Evolutionary conservation across 768 basidiomycete genomes (phyloP).

Genomic region (Baorangia bicolor): DNA sequence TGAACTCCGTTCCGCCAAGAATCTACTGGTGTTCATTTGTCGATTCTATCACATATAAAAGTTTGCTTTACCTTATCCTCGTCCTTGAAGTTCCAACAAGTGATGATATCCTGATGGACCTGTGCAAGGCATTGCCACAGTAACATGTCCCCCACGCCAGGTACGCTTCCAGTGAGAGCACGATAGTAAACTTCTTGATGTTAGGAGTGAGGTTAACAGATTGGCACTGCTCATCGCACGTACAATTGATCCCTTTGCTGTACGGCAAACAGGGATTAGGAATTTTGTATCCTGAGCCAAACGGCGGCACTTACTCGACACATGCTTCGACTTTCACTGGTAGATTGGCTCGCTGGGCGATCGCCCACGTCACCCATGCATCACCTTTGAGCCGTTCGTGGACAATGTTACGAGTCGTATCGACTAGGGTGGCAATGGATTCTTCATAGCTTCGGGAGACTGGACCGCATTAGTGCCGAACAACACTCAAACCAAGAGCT

Average conservation of each 20-base stretch:
- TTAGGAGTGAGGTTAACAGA: background rate
- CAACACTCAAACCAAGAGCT: background rate
- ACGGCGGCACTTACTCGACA: background rate
- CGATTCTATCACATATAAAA: background rate
- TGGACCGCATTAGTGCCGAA: background rate
- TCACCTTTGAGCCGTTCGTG: slow-evolving; percentile 2
- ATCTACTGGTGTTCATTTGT: background rate
- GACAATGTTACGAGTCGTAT: background rate
- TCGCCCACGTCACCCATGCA: slow-evolving; percentile 8
- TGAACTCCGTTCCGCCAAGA: background rate
- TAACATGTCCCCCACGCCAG: background rate
- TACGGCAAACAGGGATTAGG: background rate
- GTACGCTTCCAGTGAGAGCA: background rate
- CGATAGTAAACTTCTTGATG: background rate
- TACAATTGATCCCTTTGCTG: slow-evolving; percentile 7
- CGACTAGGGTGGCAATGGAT: background rate
- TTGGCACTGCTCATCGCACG: background rate
- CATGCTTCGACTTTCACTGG: slow-evolving; percentile 6
- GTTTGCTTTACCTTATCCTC: background rate
- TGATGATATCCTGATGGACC: slow-evolving; percentile 6
- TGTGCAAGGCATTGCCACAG: slow-evolving; percentile 2
- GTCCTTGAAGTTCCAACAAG: slow-evolving; percentile 10
- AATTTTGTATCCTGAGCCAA: background rate
- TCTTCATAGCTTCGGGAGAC: background rate
- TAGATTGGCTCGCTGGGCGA: slow-evolving; percentile 3